Conservation (phyloP, 2,329 filamentous ascomycete genomes). For the Colletotrichum abscissum region DNA sequence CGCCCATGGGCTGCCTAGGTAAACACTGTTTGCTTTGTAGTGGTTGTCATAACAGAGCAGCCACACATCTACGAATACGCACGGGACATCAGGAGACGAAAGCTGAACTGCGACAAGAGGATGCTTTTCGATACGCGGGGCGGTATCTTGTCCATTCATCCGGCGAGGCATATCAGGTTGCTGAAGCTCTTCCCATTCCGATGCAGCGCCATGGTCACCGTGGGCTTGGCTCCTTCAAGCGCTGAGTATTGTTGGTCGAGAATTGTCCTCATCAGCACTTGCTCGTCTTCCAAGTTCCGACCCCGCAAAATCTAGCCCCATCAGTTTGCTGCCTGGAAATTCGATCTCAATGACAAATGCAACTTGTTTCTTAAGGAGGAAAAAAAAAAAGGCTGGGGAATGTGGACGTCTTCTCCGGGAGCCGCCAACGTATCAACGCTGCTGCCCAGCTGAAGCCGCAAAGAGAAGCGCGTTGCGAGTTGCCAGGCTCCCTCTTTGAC, state of each 20-base stretch:
- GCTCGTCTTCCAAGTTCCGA: not conserved
- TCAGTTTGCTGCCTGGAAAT: not conserved
- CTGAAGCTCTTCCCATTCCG: not conserved
- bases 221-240: no score
- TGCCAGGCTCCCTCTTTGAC: not conserved
- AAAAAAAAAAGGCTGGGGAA: not conserved
- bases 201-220: no score
- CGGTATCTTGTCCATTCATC: no score
- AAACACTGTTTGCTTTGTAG: constrained; percentile 12
- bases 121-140: not conserved
- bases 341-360: not conserved
- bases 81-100: not conserved
- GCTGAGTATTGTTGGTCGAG: no score
- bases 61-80: not conserved
- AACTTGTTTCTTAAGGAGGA: not conserved
- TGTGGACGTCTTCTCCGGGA: not conserved
- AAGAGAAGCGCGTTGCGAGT: not conserved
- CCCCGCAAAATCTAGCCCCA: not conserved
- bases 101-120: not conserved
- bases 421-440: not conserved
- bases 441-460: not conserved
- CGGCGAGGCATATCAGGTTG: not conserved
- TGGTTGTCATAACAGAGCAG: constrained; percentile 20
- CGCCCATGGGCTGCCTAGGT: not conserved
- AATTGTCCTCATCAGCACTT: not conserved